A percentile compares a stretch with the other conserved stretches of the same genome.
Evolutionary conservation across 2,329 filamentous ascomycete genomes (phyloP).

Genomic region (Cladophialophora exuberans): DNA sequence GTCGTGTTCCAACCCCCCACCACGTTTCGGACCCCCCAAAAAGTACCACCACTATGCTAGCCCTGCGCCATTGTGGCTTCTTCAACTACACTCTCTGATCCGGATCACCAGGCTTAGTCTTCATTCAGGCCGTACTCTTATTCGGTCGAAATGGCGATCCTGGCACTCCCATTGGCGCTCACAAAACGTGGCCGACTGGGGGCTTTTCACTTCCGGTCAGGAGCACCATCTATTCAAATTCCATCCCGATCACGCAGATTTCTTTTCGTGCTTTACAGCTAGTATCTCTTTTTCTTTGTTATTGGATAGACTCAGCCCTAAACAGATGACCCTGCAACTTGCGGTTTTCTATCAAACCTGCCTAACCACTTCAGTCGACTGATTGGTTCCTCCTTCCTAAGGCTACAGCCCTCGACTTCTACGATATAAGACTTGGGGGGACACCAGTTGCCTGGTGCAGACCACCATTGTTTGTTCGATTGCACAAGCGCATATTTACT

Average conservation of each 20-base stretch:
- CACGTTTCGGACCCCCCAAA: conserved; percentile 32
- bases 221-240: conserved; percentile 13
- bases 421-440: conserved; percentile 24
- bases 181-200: conserved; percentile 20
- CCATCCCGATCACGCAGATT: conserved; percentile 16
- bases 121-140: conserved; percentile 22
- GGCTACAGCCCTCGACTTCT: conserved; percentile 24
- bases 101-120: conserved; percentile 19
- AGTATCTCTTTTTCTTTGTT: conserved; percentile 2
- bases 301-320: conserved; percentile 22
- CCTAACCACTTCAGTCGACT: conserved; percentile 15
- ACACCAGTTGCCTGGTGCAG: conserved; percentile 21
- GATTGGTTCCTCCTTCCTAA: conserved; percentile 28
- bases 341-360: conserved; percentile 6
- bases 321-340: conserved; percentile 19
- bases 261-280: conserved; percentile 14
- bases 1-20: conserved; percentile 11
- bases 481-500: conserved; percentile 11
- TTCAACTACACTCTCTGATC: neutral
- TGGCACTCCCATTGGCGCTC: conserved; percentile 23
- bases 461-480: conserved; percentile 19
- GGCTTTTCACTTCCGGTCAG: conserved; percentile 11
- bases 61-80: neutral
- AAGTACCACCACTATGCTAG: conserved; percentile 13
- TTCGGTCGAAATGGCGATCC: conserved; percentile 14